A percentile compares a stretch with the other conserved stretches of the same genome.
Conservation (phyloP, 2,329 filamentous ascomycete genomes). For the Fusarium newnesense region DNA sequence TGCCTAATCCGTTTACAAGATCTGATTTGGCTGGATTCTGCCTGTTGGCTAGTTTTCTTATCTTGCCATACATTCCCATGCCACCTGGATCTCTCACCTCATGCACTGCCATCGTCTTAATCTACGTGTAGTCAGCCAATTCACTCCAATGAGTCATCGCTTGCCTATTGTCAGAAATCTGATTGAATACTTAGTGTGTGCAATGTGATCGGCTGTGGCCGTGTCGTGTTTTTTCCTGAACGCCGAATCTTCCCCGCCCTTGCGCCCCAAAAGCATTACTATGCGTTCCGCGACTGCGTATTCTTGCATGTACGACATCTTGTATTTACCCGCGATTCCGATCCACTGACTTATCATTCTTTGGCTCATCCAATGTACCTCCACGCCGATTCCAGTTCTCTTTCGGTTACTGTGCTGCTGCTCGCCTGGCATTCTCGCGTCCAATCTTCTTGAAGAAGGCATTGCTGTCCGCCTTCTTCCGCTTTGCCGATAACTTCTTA, state of each 20-base stretch:
- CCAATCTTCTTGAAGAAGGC: slow-evolving; percentile 57
- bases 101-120: neutral
- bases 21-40: slow-evolving; percentile 5
- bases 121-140: neutral
- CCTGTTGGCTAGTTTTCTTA: neutral
- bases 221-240: slow-evolving; percentile 27
- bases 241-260: slow-evolving; percentile 39
- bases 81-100: slow-evolving; percentile 5
- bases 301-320: neutral
- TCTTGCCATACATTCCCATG: slow-evolving; percentile 1
- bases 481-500: slow-evolving; percentile 64
- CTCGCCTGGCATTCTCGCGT: slow-evolving; percentile 53
- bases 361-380: neutral
- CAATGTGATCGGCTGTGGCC: slow-evolving; percentile 22
- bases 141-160: neutral
- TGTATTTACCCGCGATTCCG: slow-evolving; percentile 6
- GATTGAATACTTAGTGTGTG: neutral
- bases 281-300: neutral
- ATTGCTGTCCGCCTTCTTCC: slow-evolving; percentile 53
- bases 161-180: neutral
- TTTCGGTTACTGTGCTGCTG: slow-evolving; percentile 45
- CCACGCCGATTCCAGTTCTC: neutral
- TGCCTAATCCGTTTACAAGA: slow-evolving; percentile 6
- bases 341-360: slow-evolving; percentile 13
- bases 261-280: slow-evolving; percentile 16